phyloP scores from a whole-genome alignment of 768 basidiomycete genomes.

The Suillus alpinus region DNA sequence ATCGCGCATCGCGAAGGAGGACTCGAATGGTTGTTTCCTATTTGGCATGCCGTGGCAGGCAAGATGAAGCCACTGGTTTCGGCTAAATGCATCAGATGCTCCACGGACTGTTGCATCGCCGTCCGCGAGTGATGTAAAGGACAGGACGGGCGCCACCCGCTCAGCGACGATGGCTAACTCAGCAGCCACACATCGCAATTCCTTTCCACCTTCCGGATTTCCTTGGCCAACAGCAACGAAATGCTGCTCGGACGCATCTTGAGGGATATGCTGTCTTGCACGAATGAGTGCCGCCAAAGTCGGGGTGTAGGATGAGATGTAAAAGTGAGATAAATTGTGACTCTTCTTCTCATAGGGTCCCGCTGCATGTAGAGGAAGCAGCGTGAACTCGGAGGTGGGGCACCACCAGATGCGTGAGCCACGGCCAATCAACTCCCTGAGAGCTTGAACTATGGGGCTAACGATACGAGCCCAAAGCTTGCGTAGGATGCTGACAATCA shows the following conservation, averaged over 20 bases:
- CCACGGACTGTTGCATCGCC: neutral
- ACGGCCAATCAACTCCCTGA: neutral
- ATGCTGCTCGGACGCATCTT: neutral
- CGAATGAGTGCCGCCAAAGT: slow-evolving; percentile 7
- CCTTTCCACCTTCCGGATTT: neutral
- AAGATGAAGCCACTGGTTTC: slow-evolving; percentile 17
- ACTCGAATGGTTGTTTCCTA: slow-evolving; percentile 10
- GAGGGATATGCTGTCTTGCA: slow-evolving; percentile 1
- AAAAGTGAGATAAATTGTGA: neutral
- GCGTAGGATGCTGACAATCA: slow-evolving; percentile 5
- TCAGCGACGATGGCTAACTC: neutral
- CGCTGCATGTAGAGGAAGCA: slow-evolving; percentile 12
- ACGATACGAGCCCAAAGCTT: slow-evolving; percentile 3
- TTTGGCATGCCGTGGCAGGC: slow-evolving; percentile 16
- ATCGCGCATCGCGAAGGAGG: slow-evolving; percentile 2
- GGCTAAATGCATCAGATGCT: neutral
- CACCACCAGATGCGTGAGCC: slow-evolving; percentile 13
- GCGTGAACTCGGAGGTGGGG: slow-evolving; percentile 7
- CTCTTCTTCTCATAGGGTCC: slow-evolving; percentile 1
- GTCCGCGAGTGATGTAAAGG: neutral
- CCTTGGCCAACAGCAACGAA: slow-evolving; percentile 8
- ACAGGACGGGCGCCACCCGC: neutral
- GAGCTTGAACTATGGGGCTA: neutral
- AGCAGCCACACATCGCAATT: neutral
- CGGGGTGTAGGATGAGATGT: slow-evolving; percentile 12